Evolutionary conservation across 164 flowering plant genomes (phyloP).

Genomic region (Cinnamomum chago): DNA sequence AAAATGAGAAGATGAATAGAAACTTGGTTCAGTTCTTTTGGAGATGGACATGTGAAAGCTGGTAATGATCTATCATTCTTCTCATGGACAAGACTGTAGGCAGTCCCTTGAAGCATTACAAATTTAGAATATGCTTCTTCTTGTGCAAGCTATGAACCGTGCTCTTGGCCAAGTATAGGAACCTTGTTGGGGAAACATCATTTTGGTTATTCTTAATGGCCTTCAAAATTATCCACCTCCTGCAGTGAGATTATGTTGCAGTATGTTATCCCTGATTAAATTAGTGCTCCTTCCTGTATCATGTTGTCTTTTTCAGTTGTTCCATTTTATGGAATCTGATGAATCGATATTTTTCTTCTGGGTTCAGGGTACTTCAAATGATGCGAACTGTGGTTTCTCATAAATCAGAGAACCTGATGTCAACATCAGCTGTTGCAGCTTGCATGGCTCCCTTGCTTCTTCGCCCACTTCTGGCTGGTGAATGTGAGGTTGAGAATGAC

Average conservation of each 20-base stretch:
- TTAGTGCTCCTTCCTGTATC: background rate
- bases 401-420: slow-evolving; percentile 84
- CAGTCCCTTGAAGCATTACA: background rate
- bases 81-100: background rate
- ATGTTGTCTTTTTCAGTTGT: background rate
- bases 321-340: background rate
- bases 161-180: background rate
- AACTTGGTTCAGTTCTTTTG: no score
- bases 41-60: no score
- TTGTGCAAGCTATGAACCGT: background rate
- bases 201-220: no score
- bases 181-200: background rate
- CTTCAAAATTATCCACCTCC: no score
- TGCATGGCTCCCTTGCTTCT: slow-evolving; percentile 99
- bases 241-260: background rate
- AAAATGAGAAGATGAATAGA: no score
- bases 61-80: no score
- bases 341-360: no score
- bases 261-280: background rate
- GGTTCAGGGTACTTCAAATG: slow-evolving; percentile 76
- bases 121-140: no score
- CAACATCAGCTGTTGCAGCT: slow-evolving; percentile 93
- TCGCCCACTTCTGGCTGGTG: slow-evolving; percentile 95
- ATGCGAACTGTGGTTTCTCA: slow-evolving; percentile 83
- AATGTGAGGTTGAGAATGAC: slow-evolving; percentile 76